These are phyloP conservation scores for Chrysanthemum seticuspe DNA, from an alignment of 129 eudicot species.

Conservation along the genomic window DNA sequence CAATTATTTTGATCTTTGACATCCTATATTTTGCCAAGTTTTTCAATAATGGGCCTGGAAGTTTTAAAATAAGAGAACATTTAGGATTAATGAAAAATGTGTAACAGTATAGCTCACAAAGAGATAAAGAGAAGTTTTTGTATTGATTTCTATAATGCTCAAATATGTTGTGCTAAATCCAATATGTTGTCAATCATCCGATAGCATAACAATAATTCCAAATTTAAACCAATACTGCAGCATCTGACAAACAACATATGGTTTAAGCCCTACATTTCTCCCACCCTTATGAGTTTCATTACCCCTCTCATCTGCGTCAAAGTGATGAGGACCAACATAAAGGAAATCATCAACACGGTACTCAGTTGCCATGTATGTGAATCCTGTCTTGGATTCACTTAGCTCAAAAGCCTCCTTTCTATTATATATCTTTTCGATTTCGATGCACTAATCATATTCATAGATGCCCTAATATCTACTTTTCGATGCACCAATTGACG, in stretches of 20 bases:
- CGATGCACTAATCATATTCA: conserved; percentile 25
- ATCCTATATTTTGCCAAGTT: conserved; percentile 63
- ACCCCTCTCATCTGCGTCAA: conserved; percentile 52
- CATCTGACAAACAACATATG: conserved; percentile 78
- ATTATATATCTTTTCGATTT: too few relatives aligned
- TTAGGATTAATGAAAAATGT: neutral
- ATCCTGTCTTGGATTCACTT: conserved; percentile 47
- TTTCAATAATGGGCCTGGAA: conserved; percentile 72
- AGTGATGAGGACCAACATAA: conserved; percentile 62
- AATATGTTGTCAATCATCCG: neutral
- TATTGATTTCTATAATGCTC: neutral
- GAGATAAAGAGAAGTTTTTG: neutral
- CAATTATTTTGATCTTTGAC: conserved; percentile 65
- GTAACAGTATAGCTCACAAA: neutral
- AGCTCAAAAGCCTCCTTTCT: conserved; percentile 40
- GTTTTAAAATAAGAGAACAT: neutral
- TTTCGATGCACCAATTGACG: too few relatives aligned
- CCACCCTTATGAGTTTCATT: conserved; percentile 59
- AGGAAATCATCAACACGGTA: conserved; percentile 69
- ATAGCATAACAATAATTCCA: neutral
- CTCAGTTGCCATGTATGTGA: conserved; percentile 49
- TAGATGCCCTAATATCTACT: too few relatives aligned
- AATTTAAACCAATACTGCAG: conserved; percentile 27
- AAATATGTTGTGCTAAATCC: neutral
- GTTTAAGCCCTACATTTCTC: conserved; percentile 87